A percentile compares a stretch with the other conserved stretches of the same genome.
Evolutionary conservation across 2,329 filamentous ascomycete genomes (phyloP).

Genomic region (Hymenoscyphus linearis): DNA sequence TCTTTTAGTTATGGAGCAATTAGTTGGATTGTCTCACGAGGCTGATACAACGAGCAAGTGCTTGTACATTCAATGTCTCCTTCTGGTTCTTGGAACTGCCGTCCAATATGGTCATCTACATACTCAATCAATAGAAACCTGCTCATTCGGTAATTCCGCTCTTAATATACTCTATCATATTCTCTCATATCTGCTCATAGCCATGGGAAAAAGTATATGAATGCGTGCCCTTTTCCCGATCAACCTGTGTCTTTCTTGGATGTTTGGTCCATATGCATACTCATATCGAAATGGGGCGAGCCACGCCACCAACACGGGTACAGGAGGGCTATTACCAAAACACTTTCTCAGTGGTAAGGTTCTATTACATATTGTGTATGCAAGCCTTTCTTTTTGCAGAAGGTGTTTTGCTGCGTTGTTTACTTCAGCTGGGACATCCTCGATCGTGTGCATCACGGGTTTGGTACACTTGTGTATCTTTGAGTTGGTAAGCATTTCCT

Average conservation of each 20-base stretch:
- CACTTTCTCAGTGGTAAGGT: not conserved
- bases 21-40: not conserved
- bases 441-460: no score
- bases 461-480: no score
- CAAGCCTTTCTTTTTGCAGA: not conserved
- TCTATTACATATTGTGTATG: not conserved
- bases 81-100: not conserved
- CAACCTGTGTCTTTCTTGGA: not conserved
- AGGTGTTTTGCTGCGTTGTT: not conserved
- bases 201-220: conserved; percentile 5
- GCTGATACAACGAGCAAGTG: not conserved
- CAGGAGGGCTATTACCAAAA: not conserved
- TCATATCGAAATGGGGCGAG: not conserved
- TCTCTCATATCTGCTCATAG: conserved; percentile 4
- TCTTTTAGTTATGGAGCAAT: not conserved
- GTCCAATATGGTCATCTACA: not conserved
- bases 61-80: not conserved
- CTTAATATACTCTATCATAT: not conserved
- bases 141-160: conserved; percentile 6
- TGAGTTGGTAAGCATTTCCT: no score
- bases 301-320: not conserved
- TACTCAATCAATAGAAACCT: conserved; percentile 12
- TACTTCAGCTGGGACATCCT: not conserved
- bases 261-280: not conserved
- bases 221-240: conserved; percentile 5